Evolutionary conservation across 1,139 yeast species (phyloP).

Genomic region (Casaregolazyma suthepensis): DNA sequence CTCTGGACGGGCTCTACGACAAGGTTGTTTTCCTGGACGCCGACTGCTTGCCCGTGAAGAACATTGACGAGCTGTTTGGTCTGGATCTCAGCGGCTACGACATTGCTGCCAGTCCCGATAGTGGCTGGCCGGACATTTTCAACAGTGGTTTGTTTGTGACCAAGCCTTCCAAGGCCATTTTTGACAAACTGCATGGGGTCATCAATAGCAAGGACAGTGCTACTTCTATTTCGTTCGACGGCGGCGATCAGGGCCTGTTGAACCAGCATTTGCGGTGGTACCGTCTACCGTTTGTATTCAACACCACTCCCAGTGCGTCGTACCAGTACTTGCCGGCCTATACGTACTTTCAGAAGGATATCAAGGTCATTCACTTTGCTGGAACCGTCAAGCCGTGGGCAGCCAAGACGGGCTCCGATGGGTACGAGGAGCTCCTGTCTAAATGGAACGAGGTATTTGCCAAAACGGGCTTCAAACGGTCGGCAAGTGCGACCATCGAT

Average conservation of each 20-base stretch:
- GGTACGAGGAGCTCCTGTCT: slow-evolving; percentile 11
- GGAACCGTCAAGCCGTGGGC: slow-evolving; percentile 84
- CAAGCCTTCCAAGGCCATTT: slow-evolving; percentile 49
- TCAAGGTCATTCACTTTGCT: slow-evolving; percentile 71
- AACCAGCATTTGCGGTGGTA: slow-evolving; percentile 74
- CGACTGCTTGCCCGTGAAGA: slow-evolving; percentile 63
- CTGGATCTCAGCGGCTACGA: slow-evolving; percentile 12
- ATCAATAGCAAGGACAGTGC: slow-evolving; percentile 20
- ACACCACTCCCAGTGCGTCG: slow-evolving; percentile 77
- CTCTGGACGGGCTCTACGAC: slow-evolving; percentile 30
- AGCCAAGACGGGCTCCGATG: background rate
- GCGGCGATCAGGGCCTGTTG: slow-evolving; percentile 91
- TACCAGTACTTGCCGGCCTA: slow-evolving; percentile 82
- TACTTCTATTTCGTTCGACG: slow-evolving; percentile 62
- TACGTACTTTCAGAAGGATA: slow-evolving; percentile 47
- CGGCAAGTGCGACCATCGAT: slow-evolving; percentile 16
- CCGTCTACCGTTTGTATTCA: slow-evolving; percentile 71
- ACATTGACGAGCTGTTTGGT: slow-evolving; percentile 40
- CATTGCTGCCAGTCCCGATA: slow-evolving; percentile 72
- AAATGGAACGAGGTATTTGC: slow-evolving; percentile 13
- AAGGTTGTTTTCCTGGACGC: slow-evolving; percentile 72
- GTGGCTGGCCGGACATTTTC: slow-evolving; percentile 94
- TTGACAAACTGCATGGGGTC: slow-evolving; percentile 37
- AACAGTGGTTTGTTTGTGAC: slow-evolving; percentile 80
- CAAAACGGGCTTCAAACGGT: slow-evolving; percentile 2